A percentile compares a stretch with the other conserved stretches of the same genome.
Evolutionary conservation across 2,329 filamentous ascomycete species (phyloP).

Genomic region (Aspergillus pseudoglaucus): DNA sequence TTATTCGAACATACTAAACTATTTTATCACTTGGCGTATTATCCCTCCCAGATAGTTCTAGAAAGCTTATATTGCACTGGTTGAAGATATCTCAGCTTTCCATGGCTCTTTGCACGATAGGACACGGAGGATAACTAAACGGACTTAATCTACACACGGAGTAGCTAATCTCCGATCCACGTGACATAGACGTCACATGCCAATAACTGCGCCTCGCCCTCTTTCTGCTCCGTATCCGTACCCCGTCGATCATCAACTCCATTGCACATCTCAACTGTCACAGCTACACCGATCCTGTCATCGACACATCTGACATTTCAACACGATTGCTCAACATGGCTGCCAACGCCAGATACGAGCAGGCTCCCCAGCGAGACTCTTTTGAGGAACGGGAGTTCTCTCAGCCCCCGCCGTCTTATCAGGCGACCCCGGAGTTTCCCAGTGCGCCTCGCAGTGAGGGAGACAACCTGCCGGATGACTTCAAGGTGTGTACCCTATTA

Average conservation of each 20-base stretch:
- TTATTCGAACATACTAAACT: too few species aligned
- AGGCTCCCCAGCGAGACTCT: constrained; percentile 79
- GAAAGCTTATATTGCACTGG: too few species aligned
- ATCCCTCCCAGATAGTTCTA: too few species aligned
- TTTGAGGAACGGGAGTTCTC: constrained; percentile 64
- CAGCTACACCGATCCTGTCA: too few species aligned
- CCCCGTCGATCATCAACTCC: neutral
- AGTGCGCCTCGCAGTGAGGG: constrained; percentile 63
- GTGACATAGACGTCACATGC: neutral
- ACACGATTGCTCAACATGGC: constrained; percentile 49
- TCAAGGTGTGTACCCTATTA: constrained; percentile 59
- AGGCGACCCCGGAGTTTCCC: constrained; percentile 55
- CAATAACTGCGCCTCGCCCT: neutral
- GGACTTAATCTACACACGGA: neutral
- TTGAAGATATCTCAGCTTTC: too few species aligned
- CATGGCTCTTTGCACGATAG: too few species aligned
- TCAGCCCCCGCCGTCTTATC: constrained; percentile 79
- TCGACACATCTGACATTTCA: too few species aligned
- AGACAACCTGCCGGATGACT: constrained; percentile 93
- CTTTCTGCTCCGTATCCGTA: neutral
- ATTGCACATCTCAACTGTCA: neutral
- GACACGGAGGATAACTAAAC: too few species aligned
- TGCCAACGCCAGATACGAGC: constrained; percentile 71
- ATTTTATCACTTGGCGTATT: too few species aligned
- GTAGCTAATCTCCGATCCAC: neutral